A percentile compares a stretch with the other conserved stretches of the same genome.
Evolutionary conservation across 768 basidiomycete genomes (phyloP).

Genomic region (Trametes punicea): DNA sequence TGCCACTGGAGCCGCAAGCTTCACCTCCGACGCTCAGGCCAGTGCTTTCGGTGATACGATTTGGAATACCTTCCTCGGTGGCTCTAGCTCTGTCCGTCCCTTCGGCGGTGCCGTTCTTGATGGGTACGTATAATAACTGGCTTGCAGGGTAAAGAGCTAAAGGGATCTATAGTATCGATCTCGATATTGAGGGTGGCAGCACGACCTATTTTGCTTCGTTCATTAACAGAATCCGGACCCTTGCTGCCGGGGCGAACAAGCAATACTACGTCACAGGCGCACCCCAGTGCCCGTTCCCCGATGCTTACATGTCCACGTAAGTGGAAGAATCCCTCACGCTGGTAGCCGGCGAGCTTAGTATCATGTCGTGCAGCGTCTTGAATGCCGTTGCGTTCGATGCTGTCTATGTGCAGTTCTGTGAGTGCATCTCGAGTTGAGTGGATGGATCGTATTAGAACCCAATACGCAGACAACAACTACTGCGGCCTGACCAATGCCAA

Average conservation of each 20-base stretch:
- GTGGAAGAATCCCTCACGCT: neutral
- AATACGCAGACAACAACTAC: constrained; percentile 48
- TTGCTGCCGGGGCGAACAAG: constrained; percentile 50
- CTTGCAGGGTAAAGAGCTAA: no score
- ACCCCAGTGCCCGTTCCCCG: constrained; percentile 69
- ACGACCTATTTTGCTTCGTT: constrained; percentile 29
- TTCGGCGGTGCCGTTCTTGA: constrained; percentile 72
- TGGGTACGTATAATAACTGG: constrained; percentile 53
- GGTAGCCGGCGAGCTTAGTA: neutral
- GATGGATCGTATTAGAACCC: neutral
- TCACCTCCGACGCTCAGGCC: constrained; percentile 56
- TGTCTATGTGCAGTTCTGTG: constrained; percentile 70
- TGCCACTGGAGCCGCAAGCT: constrained; percentile 58
- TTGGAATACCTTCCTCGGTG: constrained; percentile 73
- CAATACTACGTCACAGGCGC: constrained; percentile 65
- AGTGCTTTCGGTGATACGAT: constrained; percentile 59
- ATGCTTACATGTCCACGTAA: constrained; percentile 48
- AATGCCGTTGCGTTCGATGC: constrained; percentile 66
- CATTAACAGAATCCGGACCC: constrained; percentile 52
- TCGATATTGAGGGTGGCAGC: constrained; percentile 72
- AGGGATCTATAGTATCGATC: constrained; percentile 42
- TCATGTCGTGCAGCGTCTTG: constrained; percentile 38
- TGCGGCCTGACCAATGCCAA: constrained; percentile 51
- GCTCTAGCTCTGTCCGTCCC: constrained; percentile 56
- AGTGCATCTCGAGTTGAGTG: constrained; percentile 11